A percentile compares a stretch with the other conserved stretches of the same genome.
Evolutionary conservation across 225 moss, liverwort and hornwort species (phyloP).

Genomic region (Sphagnum contortum): DNA sequence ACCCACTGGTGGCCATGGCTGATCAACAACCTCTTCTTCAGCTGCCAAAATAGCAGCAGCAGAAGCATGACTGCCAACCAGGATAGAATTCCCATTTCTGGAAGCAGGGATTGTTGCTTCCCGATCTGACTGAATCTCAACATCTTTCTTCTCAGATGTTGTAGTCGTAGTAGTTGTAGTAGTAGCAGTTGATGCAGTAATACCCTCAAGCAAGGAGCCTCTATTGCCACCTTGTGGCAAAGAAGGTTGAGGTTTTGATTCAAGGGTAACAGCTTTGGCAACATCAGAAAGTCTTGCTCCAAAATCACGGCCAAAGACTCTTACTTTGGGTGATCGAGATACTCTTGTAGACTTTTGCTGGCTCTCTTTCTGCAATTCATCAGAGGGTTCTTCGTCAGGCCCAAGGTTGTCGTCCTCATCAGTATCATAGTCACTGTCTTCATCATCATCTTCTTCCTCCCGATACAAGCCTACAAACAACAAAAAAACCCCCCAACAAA

Average conservation of each 20-base stretch:
- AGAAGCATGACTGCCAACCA: too few relatives aligned
- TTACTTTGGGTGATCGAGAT: conserved; percentile 47
- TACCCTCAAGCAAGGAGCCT: too few relatives aligned
- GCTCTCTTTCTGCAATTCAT: background rate
- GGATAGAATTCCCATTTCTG: too few relatives aligned
- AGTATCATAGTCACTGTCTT: conserved; percentile 15
- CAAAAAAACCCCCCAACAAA: conserved; percentile 4
- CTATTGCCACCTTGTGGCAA: too few relatives aligned
- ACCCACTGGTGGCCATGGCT: conserved; percentile 34
- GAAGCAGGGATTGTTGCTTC: too few relatives aligned
- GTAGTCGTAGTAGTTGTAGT: background rate
- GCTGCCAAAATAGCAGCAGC: too few relatives aligned
- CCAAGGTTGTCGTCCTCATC: conserved; percentile 19
- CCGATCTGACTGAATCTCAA: too few relatives aligned
- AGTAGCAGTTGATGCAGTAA: too few relatives aligned
- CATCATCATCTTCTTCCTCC: conserved; percentile 22
- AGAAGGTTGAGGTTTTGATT: conserved; percentile 23
- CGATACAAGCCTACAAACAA: conserved; percentile 25
- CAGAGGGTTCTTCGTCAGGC: conserved; percentile 11
- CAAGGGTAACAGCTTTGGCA: too few relatives aligned
- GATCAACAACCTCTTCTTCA: conserved; percentile 11
- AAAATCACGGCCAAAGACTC: conserved; percentile 85
- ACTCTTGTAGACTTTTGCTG: conserved; percentile 8
- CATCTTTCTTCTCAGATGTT: background rate
- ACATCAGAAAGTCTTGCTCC: conserved; percentile 31